Evolutionary conservation across 345 rosid genomes (phyloP).

Genomic region (Rhodamnia argentea): DNA sequence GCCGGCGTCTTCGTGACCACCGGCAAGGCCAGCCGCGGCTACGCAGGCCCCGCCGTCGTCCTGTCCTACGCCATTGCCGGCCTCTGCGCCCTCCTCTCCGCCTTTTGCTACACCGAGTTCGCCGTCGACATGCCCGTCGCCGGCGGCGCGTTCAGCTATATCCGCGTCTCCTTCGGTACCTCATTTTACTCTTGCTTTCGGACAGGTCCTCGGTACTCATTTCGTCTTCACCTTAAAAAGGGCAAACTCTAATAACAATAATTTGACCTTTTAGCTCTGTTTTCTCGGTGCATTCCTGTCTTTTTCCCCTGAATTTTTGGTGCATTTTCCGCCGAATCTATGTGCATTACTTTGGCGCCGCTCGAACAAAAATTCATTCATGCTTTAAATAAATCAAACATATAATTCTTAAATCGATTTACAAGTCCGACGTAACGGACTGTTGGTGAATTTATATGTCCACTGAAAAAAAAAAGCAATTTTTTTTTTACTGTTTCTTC

Average conservation of each 20-base stretch:
- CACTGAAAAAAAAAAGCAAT: no score
- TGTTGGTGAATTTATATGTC: background rate
- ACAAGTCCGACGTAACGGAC: background rate
- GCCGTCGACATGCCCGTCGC: conserved; percentile 98
- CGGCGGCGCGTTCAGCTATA: conserved; percentile 93
- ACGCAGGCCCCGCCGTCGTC: conserved; percentile 75
- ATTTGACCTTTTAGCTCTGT: background rate
- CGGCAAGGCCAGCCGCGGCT: conserved; percentile 46
- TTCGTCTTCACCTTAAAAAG: background rate
- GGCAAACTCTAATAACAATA: background rate
- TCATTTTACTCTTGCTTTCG: background rate
- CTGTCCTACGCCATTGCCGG: conserved; percentile 96
- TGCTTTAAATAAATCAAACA: background rate
- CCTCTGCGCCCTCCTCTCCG: conserved; percentile 86
- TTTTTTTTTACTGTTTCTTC: no score
- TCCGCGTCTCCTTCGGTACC: conserved; percentile 80
- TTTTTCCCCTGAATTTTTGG: background rate
- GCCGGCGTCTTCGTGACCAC: conserved; percentile 89
- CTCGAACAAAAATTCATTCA: background rate
- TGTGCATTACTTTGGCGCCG: background rate
- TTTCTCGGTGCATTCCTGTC: background rate
- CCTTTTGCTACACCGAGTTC: conserved; percentile 95
- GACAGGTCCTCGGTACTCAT: background rate
- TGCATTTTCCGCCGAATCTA: background rate
- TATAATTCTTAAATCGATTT: background rate